Percentiles rank a stretch among this genome's conserved stretches.
phyloP scores from a whole-genome alignment of 192 early-diverging fungal genomes.

The Piromyces sp. region DNA sequence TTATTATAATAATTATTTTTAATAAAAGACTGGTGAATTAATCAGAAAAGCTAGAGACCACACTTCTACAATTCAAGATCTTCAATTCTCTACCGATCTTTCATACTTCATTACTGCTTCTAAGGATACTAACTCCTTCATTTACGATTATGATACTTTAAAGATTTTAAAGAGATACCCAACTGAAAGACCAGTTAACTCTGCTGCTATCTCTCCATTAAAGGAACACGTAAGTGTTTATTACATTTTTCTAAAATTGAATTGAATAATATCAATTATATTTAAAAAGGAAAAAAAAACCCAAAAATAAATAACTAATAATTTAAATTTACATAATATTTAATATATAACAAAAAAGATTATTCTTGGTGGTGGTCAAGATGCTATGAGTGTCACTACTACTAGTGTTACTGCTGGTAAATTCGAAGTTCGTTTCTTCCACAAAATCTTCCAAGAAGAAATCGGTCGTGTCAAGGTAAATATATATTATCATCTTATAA shows the following conservation, averaged over 20 bases:
- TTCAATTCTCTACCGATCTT: conserved; percentile 79
- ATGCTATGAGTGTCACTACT: conserved; percentile 91
- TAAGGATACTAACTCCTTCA: conserved; percentile 80
- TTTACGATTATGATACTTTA: conserved; percentile 74
- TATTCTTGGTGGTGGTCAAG: conserved; percentile 91
- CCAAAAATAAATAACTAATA: too few species aligned
- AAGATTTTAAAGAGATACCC: conserved; percentile 65
- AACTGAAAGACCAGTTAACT: conserved; percentile 80
- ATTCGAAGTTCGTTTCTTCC: conserved; percentile 96
- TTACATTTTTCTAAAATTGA: too few species aligned
- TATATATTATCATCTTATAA: too few species aligned
- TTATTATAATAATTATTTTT: too few species aligned
- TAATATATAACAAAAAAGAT: too few species aligned
- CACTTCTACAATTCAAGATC: conserved; percentile 57
- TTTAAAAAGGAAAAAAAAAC: too few species aligned
- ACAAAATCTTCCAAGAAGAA: conserved; percentile 90
- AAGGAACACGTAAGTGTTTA: conserved; percentile 19
- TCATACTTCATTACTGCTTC: conserved; percentile 90
- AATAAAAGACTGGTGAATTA: conserved; percentile 42
- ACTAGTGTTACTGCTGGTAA: conserved; percentile 79
- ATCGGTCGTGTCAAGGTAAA: conserved; percentile 69
- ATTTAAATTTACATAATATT: too few species aligned
- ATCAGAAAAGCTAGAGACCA: conserved; percentile 49
- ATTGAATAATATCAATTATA: too few species aligned
- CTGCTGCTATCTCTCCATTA: conserved; percentile 75